A percentile compares a stretch with the other conserved stretches of the same genome.
Conservation (phyloP, 2,329 filamentous ascomycete species). For the Mariannaea elegans region DNA sequence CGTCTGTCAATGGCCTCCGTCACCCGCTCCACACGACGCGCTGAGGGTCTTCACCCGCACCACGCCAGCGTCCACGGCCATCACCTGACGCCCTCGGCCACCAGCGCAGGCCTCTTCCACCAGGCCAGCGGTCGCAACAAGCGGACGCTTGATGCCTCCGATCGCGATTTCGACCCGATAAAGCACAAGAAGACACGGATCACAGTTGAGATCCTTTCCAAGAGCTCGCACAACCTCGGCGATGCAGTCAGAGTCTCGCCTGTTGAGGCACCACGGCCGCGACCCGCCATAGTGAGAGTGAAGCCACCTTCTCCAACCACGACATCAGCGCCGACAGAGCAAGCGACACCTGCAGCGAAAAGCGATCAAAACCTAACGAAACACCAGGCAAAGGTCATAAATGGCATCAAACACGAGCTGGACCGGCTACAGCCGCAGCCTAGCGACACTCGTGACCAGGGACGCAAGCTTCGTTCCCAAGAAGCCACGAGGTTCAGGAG, state of each 20-base stretch:
- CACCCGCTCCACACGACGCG: conserved; percentile 61
- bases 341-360: conserved; percentile 30
- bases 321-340: conserved; percentile 10
- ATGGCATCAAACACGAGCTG: conserved; percentile 70
- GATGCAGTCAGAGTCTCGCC: conserved; percentile 36
- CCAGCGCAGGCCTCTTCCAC: conserved; percentile 44
- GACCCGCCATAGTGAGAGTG: conserved; percentile 30
- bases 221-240: conserved; percentile 39
- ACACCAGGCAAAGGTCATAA: conserved; percentile 66
- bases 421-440: conserved; percentile 61
- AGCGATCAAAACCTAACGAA: conserved; percentile 51
- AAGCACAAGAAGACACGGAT: conserved; percentile 61
- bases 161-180: conserved; percentile 55
- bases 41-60: conserved; percentile 55
- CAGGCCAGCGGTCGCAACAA: conserved; percentile 53
- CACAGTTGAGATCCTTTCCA: conserved; percentile 60
- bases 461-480: conserved; percentile 84
- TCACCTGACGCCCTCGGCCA: conserved; percentile 41
- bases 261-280: conserved; percentile 34
- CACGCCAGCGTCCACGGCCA: conserved; percentile 36
- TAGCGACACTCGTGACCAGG: conserved; percentile 64
- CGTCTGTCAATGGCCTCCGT: conserved; percentile 59
- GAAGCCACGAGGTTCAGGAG: conserved; percentile 89
- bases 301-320: conserved; percentile 26
- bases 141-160: conserved; percentile 55